Evolutionary conservation across 2,329 filamentous ascomycete species (phyloP).

Genomic region (Curvularia lunata): DNA sequence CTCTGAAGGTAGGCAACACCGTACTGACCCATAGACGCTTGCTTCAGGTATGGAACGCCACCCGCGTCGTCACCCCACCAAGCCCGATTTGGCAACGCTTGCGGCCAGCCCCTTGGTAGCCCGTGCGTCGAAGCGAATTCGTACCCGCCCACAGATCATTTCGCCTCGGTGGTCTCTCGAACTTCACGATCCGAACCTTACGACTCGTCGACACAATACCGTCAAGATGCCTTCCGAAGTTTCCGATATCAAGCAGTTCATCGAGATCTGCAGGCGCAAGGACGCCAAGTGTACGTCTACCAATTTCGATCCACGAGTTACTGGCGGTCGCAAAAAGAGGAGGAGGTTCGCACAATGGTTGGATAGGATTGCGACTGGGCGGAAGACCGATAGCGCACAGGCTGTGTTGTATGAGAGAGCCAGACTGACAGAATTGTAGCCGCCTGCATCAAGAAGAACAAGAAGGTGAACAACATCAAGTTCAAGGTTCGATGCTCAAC

Average conservation of each 20-base stretch:
- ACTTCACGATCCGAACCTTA: constrained; percentile 33
- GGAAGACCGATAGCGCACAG: background rate
- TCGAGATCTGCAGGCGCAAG: constrained; percentile 99
- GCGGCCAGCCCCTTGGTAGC: constrained; percentile 30
- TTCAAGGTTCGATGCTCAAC: constrained; percentile 99
- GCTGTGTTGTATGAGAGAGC: background rate
- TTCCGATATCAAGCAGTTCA: constrained; percentile 99
- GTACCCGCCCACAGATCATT: constrained; percentile 19
- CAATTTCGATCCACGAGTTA: constrained; percentile 1
- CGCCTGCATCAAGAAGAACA: constrained; percentile 80
- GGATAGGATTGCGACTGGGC: constrained; percentile 3
- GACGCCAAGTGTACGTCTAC: constrained; percentile 93
- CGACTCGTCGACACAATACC: constrained; percentile 49
- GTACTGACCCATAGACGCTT: constrained; percentile 15
- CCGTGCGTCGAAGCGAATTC: constrained; percentile 45
- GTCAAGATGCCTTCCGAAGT: constrained; percentile 98
- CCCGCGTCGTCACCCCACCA: constrained; percentile 36
- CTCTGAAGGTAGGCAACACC: constrained; percentile 18
- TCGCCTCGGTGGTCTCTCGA: constrained; percentile 8
- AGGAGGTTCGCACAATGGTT: constrained; percentile 10
- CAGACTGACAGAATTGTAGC: constrained; percentile 42
- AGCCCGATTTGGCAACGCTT: constrained; percentile 26
- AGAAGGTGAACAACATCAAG: constrained; percentile 91
- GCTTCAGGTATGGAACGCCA: constrained; percentile 22
- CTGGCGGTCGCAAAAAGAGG: constrained; percentile 13